Evolutionary conservation across 1,284 basidiomycete species (phyloP), one percentile per base, ranked within the genome.

Genomic region (Cutaneotrichosporon cutaneum): DNA sequence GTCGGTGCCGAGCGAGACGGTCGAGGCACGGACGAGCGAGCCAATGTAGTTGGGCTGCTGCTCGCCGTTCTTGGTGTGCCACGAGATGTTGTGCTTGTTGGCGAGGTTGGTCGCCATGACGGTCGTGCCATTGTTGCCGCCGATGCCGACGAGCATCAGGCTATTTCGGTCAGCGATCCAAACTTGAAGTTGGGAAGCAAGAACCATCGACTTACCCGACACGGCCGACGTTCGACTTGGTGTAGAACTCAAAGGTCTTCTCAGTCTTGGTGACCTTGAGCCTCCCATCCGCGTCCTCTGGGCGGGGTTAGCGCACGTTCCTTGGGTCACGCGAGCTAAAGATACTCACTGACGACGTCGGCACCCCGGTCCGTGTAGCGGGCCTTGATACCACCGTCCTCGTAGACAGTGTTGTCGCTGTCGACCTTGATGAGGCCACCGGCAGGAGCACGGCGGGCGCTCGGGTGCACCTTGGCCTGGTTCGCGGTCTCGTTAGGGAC

Each of bases 31-130:
- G 61, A 98, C 88, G 60, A 80, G 72, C 30, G 91, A 94, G 58
- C 91, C 93, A 69, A 95, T 92, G 83, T 98, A 98, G 84, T 99
- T 98, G 78, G 95, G 95, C 75, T 89, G 88, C 83, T 96, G 92
- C 66, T 90, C 75, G 63, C 94, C 94, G 54, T 86, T 83, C 85
- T 97, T 97, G 82, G 93, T 99, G 82, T 88, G 86, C 95, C 95
- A 99, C 67, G 85, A 83, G 80, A 99, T 92, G 81, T 91, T 88
- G 84, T 98, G 90, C 70, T 88, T 88, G 85, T 99, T 99, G 75
- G 96, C 95, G 72, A 98, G 87, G 77, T 98, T 88, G 69, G 94
- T 96, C 30, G 96, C 94, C 69, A 89, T 89, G 63, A 98, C 86
- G 51, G 95, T 99, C 60, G 91, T 88, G 63, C 95, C 95, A 77